These are phyloP conservation scores for Coemansia sp. DNA, from an alignment of 192 early-diverging fungal species.

Conservation along the genomic window DNA sequence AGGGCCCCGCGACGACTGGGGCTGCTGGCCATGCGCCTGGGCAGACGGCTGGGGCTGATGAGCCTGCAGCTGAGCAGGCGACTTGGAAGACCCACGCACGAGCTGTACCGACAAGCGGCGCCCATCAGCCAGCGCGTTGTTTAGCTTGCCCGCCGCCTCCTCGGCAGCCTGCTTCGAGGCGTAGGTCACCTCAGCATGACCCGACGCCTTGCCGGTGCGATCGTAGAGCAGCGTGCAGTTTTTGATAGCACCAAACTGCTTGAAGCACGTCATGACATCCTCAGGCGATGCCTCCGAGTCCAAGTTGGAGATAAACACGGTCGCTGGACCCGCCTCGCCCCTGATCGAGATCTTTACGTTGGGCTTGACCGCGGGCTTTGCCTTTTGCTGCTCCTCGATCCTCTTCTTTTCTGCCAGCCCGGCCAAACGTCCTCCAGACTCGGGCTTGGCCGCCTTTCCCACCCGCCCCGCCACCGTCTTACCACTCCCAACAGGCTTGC, in stretches of 20 bases:
- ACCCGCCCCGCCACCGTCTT: neutral
- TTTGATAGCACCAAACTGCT: conserved; percentile 53
- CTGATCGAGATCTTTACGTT: conserved; percentile 36
- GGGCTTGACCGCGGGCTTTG: conserved; percentile 5
- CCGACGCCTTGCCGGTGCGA: conserved; percentile 44
- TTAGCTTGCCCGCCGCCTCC: conserved; percentile 44
- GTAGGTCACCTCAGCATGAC: conserved; percentile 53
- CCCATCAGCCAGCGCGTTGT: conserved; percentile 55
- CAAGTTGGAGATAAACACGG: conserved; percentile 53
- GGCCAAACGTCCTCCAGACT: conserved; percentile 18
- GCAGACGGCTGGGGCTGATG: conserved; percentile 16
- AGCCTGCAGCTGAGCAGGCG: neutral
- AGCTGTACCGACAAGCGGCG: conserved; percentile 38
- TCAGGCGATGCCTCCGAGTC: conserved; percentile 54
- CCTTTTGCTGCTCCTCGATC: neutral
- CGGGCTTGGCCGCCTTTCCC: conserved; percentile 16
- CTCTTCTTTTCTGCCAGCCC: conserved; percentile 19
- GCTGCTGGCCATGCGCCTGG: neutral
- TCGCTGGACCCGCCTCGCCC: conserved; percentile 47
- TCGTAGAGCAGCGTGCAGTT: conserved; percentile 54
- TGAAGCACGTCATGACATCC: conserved; percentile 58
- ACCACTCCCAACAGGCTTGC: conserved; percentile 2
- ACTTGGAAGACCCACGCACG: neutral
- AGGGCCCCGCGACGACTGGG: neutral
- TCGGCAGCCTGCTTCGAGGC: conserved; percentile 37